Evolutionary conservation across 176 grass and related monocot genomes (phyloP), one percentile per base, ranked within the genome.

Genomic region (Tillandsia fasciculata): DNA sequence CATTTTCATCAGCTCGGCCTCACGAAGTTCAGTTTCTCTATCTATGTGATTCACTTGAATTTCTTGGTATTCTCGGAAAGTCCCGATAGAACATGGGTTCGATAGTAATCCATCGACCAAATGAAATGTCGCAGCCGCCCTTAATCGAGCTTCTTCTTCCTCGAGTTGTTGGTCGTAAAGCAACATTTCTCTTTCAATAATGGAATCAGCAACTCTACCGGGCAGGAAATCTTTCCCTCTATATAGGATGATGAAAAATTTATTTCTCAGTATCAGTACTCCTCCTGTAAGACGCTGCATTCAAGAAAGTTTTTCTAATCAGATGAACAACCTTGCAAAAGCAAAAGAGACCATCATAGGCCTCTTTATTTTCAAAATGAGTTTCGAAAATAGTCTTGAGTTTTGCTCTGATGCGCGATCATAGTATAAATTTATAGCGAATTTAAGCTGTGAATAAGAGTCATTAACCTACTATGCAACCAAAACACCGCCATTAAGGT

Each of bases 171-270:
- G 70, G 52, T 73, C 82, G 75, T 82, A 47, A 52, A 97, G 71
- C 73, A 75, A 52, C 29, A 78, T 74, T 64, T 97, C 89, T 76
- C 78, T 79, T 66, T 82, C 51, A 79, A 80, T 77, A 75, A 93
- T 73, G 68, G 56, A 70, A 70, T 73, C 65, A 54, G 78, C 78
- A 70, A 97, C 82, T 57, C 76, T 76, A 81, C 71, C 58, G 13
- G 94, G 82, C 65, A 97, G 82, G 78, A 97, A 93, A 85, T 93
- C 94, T 64, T 97, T 97, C 29, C 94, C 89, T 90, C 94, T 87
- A 76, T 93, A 97, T 63, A 97, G 72, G 80, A 97, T 90, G 76
- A 93, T 84, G 42, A 90, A 90, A 85, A 78, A 77, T 14, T 88
- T 97, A 76, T 97, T 93, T 81, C 94, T 92, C 80, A 93, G 83